Base-by-base conservation (phyloP, 2,329 filamentous ascomycete species). In the Drechslerella dactyloides region DNA sequence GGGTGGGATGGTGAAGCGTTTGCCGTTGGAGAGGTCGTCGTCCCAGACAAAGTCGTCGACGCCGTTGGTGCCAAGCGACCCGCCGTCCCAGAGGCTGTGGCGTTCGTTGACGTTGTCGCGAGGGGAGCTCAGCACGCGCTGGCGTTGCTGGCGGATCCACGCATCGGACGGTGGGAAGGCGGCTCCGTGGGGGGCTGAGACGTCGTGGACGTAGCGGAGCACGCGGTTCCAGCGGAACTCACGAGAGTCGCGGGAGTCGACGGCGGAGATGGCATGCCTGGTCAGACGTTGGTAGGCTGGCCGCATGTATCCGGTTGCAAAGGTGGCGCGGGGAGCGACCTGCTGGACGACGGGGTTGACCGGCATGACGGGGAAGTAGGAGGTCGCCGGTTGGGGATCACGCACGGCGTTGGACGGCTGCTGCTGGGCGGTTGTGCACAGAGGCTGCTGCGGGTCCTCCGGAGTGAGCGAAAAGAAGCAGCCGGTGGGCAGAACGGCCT, bases 11-110 rank as follows among this genome's bases (percentile, higher is more conserved):
- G 63, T 73, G 58, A 73, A 73, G 50, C 69, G 61, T 37, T 73
- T 73, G n/a, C 69, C 69, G 48, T 73, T 66, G 46, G 66, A 52
- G 17, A 73, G 35, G 50, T 77, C 76, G 50, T 77, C 76, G 55
- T 76, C 76, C 76, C 76, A 77, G 46, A 77, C 75, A 50, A 76
- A 77, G 40, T 77, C 75, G 53, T 77, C 75, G 33, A 77, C 76
- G 13, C 76, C 76, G 59, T 77, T 76, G 10, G 76, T 77, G 15
- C 76, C 76, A 19, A 74, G 75, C 5, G 75, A 76, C 40, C 76
- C 76, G 17, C 76, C 76, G 35, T 72, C 73, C 76, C 76, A 77
- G 17, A 76, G 62, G 53, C 70, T 75, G 19, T 74, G 74, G 21
- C 44, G 33, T 23, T 62, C 61, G 17, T 58, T 65, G 35, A 19